Evolutionary conservation across 2,329 filamentous ascomycete species (phyloP).

Genomic region (Diaporthe aspalathi): DNA sequence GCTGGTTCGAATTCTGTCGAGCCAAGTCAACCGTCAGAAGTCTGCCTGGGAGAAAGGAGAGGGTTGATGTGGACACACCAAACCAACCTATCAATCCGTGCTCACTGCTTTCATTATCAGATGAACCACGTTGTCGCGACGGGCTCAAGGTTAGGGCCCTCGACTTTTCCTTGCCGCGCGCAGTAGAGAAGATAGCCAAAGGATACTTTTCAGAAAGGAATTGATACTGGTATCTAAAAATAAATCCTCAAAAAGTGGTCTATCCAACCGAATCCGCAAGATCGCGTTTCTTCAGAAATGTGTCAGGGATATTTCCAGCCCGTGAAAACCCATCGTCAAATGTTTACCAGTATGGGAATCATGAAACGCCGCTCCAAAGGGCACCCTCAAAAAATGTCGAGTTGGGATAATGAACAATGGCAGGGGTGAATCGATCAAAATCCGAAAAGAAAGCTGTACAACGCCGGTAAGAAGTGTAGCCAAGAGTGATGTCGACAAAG

Average conservation of each 20-base stretch:
- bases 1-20: neutral
- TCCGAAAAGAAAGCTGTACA: neutral
- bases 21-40: neutral
- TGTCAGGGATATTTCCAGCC: constrained; percentile 24
- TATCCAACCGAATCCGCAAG: constrained; percentile 25
- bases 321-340: constrained; percentile 15
- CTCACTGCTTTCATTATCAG: neutral
- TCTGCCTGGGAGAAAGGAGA: neutral
- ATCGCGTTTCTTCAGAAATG: constrained; percentile 24
- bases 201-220: constrained; percentile 9
- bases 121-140: neutral
- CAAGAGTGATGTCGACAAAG: neutral
- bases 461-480: neutral
- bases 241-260: constrained; percentile 20
- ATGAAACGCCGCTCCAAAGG: constrained; percentile 27
- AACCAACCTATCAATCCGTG: neutral
- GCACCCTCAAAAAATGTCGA: neutral
- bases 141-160: neutral
- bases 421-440: constrained; percentile 10
- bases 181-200: neutral
- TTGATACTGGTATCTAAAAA: constrained; percentile 30
- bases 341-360: constrained; percentile 29
- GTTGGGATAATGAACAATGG: neutral
- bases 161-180: neutral
- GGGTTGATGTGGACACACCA: neutral